A percentile compares a stretch with the other conserved stretches of the same genome.
phyloP scores from a whole-genome alignment of 257 asterid species.

The Primulina huaijiensis region DNA sequence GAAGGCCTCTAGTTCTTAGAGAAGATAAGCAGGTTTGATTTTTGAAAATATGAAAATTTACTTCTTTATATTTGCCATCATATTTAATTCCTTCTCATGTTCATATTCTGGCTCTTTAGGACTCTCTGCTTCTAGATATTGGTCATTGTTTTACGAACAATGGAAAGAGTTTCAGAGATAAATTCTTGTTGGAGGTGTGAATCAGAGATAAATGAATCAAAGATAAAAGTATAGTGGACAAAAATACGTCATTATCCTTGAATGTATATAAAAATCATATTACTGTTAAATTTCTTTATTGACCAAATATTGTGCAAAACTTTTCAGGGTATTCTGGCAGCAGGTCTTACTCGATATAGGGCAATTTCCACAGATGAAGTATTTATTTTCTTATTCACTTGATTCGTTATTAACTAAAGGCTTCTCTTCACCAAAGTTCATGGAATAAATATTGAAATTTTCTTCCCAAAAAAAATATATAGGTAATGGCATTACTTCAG shows the following conservation, averaged over 20 bases:
- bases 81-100: neutral
- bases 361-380: conserved; percentile 66
- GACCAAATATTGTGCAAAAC: conserved; percentile 12
- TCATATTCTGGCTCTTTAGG: neutral
- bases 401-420: neutral
- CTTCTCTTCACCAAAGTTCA: neutral
- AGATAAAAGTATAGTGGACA: neutral
- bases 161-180: neutral
- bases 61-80: neutral
- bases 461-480: neutral
- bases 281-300: neutral
- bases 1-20: conserved; percentile 61
- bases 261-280: neutral
- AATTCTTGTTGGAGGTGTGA: neutral
- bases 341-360: conserved; percentile 60
- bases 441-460: neutral
- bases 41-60: neutral
- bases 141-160: neutral
- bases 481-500: conserved; percentile 69
- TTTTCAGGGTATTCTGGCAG: conserved; percentile 59
- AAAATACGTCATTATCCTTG: neutral
- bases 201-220: neutral
- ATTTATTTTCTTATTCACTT: conserved; percentile 18
- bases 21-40: conserved; percentile 59
- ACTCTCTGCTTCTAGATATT: neutral